phyloP scores from a whole-genome alignment of 495 filamentous ascomycete genomes.

The Lophiostoma macrostomum region DNA sequence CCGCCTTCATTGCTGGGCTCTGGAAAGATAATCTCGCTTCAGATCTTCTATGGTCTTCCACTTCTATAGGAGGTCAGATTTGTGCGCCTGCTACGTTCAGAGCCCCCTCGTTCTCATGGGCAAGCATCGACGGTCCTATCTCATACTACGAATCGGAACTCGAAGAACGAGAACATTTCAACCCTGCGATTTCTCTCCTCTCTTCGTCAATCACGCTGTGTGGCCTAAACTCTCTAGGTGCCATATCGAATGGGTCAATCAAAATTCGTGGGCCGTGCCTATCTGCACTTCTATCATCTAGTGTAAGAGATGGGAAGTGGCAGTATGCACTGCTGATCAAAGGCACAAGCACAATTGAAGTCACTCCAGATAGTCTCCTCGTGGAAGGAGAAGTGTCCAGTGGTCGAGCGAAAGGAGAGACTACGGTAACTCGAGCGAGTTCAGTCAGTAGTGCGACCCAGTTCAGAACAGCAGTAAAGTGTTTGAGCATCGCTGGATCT shows the following conservation, averaged over 20 bases:
- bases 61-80: background rate
- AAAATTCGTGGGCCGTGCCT: constrained; percentile 8
- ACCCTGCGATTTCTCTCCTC: background rate
- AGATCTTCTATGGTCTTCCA: constrained; percentile 23
- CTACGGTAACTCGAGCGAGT: constrained; percentile 7
- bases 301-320: background rate
- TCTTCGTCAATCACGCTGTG: constrained; percentile 2
- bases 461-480: constrained; percentile 13
- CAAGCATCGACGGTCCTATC: constrained; percentile 4
- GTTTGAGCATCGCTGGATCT: constrained; percentile 14
- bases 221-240: constrained; percentile 20
- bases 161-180: constrained; percentile 13
- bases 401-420: background rate
- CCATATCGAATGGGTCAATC: constrained; percentile 6
- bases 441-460: too few relatives aligned
- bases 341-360: constrained; percentile 13
- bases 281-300: constrained; percentile 11
- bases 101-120: constrained; percentile 21
- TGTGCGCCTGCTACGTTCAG: background rate
- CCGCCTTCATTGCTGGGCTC: constrained; percentile 15
- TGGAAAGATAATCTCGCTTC: constrained; percentile 21
- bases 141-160: constrained; percentile 12
- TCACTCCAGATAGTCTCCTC: constrained; percentile 18
- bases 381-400: background rate
- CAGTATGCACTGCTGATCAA: constrained; percentile 18